A percentile compares a stretch with the other conserved stretches of the same genome.
These are phyloP conservation scores for Rhynchosporium graminicola DNA, from an alignment of 2,329 filamentous ascomycete genomes.

Conservation along the genomic window DNA sequence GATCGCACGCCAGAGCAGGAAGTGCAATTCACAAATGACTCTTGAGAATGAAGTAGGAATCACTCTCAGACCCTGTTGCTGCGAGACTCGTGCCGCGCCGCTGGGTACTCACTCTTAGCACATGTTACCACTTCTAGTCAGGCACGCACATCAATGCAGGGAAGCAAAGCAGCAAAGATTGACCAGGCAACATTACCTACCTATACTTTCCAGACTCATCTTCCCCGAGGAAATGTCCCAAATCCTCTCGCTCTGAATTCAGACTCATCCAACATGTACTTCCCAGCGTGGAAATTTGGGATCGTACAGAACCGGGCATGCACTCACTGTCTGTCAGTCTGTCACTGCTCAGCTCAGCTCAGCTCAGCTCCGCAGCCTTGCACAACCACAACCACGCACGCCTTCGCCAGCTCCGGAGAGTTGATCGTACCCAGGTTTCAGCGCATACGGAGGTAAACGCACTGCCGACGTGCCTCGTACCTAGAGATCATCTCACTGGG, in stretches of 20 bases:
- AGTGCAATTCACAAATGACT: background rate
- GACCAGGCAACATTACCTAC: background rate
- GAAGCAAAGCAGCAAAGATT: constrained; percentile 5
- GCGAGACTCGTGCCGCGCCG: constrained; percentile 8
- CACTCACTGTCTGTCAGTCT: too few relatives aligned
- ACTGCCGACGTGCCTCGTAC: background rate
- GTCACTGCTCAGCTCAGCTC: too few relatives aligned
- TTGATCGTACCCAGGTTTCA: constrained; percentile 3
- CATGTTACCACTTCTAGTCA: background rate
- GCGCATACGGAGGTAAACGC: constrained; percentile 9
- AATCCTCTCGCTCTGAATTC: background rate
- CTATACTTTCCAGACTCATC: background rate
- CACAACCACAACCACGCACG: background rate
- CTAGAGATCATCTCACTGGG: background rate
- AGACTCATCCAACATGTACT: too few relatives aligned
- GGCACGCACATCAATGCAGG: constrained; percentile 2
- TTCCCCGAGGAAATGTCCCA: background rate
- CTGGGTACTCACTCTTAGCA: background rate
- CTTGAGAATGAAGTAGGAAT: background rate
- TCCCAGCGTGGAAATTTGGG: too few relatives aligned
- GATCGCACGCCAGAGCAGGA: background rate
- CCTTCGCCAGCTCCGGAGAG: background rate
- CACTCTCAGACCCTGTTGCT: background rate
- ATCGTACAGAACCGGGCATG: too few relatives aligned
- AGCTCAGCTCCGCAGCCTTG: constrained; percentile 11